Conservation (phyloP, 148 eudicot genomes). For the Pouteria glomerata region DNA sequence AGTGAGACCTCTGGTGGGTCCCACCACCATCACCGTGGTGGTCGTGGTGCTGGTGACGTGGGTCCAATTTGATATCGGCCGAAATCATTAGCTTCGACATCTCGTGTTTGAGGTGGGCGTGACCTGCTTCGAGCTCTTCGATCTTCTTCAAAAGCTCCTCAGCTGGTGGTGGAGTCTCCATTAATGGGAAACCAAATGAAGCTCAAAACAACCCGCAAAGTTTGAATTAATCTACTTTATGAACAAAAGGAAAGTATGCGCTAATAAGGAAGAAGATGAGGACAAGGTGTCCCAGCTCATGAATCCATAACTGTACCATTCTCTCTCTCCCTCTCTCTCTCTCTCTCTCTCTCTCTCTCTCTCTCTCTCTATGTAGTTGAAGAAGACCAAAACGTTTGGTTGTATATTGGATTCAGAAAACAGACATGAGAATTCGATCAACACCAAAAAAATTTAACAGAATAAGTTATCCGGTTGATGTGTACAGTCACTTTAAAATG, state of each 20-base stretch:
- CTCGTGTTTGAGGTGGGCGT: slow-evolving; percentile 70
- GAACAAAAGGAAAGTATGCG: not conserved
- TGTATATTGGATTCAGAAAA: too few relatives aligned
- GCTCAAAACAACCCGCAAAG: not conserved
- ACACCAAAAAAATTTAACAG: too few relatives aligned
- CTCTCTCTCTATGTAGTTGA: not conserved
- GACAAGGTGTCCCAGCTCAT: too few relatives aligned
- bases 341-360: slow-evolving; percentile 4
- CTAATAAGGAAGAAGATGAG: not conserved
- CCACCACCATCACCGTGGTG: not conserved
- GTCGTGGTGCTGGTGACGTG: slow-evolving; percentile 3
- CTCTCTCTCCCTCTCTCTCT: not conserved
- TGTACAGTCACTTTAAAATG: too few relatives aligned
- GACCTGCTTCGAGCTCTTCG: slow-evolving; percentile 72
- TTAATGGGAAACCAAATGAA: not conserved
- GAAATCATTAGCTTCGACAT: slow-evolving; percentile 61
- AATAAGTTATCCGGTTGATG: too few relatives aligned
- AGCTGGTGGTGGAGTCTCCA: slow-evolving; percentile 41
- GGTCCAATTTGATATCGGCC: slow-evolving; percentile 15
- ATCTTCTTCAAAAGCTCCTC: slow-evolving; percentile 80
- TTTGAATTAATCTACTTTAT: not conserved
- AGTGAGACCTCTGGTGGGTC: slow-evolving; percentile 48
- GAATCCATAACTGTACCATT: slow-evolving; percentile 3
- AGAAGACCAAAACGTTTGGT: too few relatives aligned
- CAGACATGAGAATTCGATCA: too few relatives aligned